Base-by-base conservation (phyloP, 495 filamentous ascomycete species). In the Lophium mytilinum region DNA sequence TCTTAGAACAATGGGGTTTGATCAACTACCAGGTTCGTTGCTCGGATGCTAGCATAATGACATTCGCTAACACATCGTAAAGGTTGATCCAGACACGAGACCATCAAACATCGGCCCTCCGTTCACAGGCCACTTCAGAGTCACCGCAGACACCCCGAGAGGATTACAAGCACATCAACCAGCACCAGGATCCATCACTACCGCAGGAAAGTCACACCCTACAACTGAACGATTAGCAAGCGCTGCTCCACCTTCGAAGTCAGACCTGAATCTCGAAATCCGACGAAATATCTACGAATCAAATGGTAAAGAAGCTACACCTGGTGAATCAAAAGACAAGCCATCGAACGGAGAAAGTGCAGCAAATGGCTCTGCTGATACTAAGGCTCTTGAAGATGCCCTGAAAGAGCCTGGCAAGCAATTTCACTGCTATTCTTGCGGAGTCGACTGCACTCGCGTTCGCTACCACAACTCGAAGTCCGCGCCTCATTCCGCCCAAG, bases 1-100 rank as follows among this genome's bases (percentile, higher is more conserved):
- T 97, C 75, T 79, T 98, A n/a, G 93, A 98, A 73, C 91, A 96
- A 69, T 98, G 93, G 93, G 93, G 93, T 10, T 73, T 98, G 68
- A 97, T 98, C 62, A 98, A 98, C 71, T 98, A 97, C 68, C 93
- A 98, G 74, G 93, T 95, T 75, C n/a, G 68, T 58, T 12, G 59
- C 62, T 53, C 11, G 49, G 48, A 19, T n/a, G 19, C 50, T 19
- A 34, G 35, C 45, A 8, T 21, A 11, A 15, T 35, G 21, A 21
- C n/a, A 47, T 30, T 66, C 52, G 46, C 54, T 50, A 54, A 50
- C 62, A 37, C 57, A 35, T 24, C 48, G 58, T 47, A 33, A 53
- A 98, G 93, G 90, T 98, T 66, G 93, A 98, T 74, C 86, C 90
- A 12, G 93, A 96, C 66, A 88, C 89, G 43, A 83, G 93, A 41